phyloP scores from a whole-genome alignment of 2,329 filamentous ascomycete species.

The Mycosphaerella arachidis region DNA sequence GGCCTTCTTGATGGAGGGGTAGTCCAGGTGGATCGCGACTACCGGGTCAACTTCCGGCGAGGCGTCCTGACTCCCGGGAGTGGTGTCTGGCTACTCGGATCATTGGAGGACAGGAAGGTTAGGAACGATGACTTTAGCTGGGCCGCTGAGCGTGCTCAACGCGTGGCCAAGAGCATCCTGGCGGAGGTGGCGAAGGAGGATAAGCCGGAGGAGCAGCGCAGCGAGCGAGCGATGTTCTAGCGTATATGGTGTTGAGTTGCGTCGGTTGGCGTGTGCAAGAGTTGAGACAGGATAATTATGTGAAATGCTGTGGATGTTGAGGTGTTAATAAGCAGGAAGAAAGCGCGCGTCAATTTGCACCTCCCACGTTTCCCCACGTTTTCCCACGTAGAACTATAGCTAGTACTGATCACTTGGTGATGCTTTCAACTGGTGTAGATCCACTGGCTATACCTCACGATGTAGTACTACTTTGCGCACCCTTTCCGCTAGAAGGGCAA shows the following conservation, averaged over 20 bases:
- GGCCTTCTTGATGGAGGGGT: conserved; percentile 15
- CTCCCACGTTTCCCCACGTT: too few species aligned
- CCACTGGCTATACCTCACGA: too few species aligned
- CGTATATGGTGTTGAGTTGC: too few species aligned
- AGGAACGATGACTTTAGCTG: conserved; percentile 20
- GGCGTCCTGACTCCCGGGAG: conserved; percentile 14
- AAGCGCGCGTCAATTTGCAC: too few species aligned
- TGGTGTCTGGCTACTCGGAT: conserved; percentile 24
- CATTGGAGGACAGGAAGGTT: conserved; percentile 16
- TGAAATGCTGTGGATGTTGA: not conserved
- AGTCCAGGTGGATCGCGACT: conserved; percentile 20
- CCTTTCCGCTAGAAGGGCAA: too few species aligned
- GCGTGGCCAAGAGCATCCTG: conserved; percentile 16
- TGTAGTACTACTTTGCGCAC: too few species aligned
- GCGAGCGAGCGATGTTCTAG: conserved; percentile 23
- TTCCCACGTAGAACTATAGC: too few species aligned
- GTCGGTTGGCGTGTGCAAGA: too few species aligned
- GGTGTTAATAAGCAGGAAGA: too few species aligned
- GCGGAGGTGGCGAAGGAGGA: conserved; percentile 9
- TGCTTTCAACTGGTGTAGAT: too few species aligned
- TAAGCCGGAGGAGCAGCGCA: conserved; percentile 6
- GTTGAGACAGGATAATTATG: too few species aligned
- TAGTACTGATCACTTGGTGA: too few species aligned
- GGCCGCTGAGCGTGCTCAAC: conserved; percentile 20
- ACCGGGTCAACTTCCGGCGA: conserved; percentile 23